phyloP scores from a whole-genome alignment of 1,139 yeast species.

The Arxiozyma slooffiae region DNA sequence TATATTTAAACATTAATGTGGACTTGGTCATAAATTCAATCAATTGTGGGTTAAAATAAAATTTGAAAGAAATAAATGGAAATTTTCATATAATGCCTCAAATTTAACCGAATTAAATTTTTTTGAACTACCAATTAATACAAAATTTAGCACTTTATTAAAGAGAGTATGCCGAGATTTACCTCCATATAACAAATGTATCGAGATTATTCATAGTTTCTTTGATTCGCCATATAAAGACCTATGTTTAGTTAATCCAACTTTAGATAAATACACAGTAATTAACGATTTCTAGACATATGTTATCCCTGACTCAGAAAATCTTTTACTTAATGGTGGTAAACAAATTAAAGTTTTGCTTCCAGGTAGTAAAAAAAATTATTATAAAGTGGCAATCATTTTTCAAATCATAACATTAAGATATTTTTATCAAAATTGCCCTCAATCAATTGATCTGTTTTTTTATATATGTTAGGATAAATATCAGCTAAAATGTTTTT shows the following conservation, averaged over 20 bases:
- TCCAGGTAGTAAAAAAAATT: conserved; percentile 16
- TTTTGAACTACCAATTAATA: background rate
- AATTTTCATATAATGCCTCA: conserved; percentile 7
- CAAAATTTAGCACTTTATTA: conserved; percentile 4
- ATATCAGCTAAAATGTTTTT: conserved; percentile 16
- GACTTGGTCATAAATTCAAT: conserved; percentile 15
- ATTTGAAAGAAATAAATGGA: conserved; percentile 19
- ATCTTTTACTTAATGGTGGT: conserved; percentile 5
- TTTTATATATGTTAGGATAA: conserved; percentile 15
- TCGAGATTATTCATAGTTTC: conserved; percentile 9
- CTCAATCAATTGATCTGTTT: conserved; percentile 13
- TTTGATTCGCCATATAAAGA: conserved; percentile 12
- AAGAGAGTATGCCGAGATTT: conserved; percentile 14
- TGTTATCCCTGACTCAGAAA: conserved; percentile 10
- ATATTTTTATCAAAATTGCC: conserved; percentile 13
- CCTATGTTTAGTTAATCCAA: conserved; percentile 10
- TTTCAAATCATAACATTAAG: conserved; percentile 17
- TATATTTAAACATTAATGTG: conserved; percentile 11
- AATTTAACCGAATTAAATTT: background rate
- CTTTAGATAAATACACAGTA: conserved; percentile 19
- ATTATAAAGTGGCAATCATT: conserved; percentile 20
- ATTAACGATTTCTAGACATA: conserved; percentile 14
- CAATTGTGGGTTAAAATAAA: conserved; percentile 21
- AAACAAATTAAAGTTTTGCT: conserved; percentile 8
- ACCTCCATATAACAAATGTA: conserved; percentile 17